phyloP scores from a whole-genome alignment of 441 rosid species.

The Populus hybrid region DNA sequence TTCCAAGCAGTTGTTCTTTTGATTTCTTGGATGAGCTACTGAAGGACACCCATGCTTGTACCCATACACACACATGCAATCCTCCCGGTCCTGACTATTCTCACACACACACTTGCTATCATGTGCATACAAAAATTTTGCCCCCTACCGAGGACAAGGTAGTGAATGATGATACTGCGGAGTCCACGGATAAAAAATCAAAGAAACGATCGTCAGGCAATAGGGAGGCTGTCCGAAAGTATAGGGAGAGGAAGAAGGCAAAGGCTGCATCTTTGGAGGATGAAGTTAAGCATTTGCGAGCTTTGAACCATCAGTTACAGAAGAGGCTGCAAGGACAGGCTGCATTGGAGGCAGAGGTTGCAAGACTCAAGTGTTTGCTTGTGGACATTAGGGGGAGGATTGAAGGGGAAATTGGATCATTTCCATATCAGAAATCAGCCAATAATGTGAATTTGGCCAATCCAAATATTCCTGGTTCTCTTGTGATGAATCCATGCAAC shows the following conservation, averaged over 20 bases:
- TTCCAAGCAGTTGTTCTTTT: constrained; percentile 58
- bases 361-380: constrained; percentile 95
- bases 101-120: constrained; percentile 94
- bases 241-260: constrained; percentile 97
- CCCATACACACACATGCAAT: constrained; percentile 92
- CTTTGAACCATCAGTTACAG: constrained; percentile 77
- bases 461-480: constrained; percentile 31
- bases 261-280: constrained; percentile 90
- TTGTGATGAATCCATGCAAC: constrained; percentile 72
- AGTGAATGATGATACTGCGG: constrained; percentile 70
- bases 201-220: constrained; percentile 80
- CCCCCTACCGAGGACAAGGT: constrained; percentile 59
- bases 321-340: constrained; percentile 28
- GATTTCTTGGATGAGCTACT: constrained; percentile 73
- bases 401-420: constrained; percentile 94
- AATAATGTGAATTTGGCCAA: constrained; percentile 38
- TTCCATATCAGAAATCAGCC: constrained; percentile 80
- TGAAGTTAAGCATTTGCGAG: constrained; percentile 66
- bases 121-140: constrained; percentile 89
- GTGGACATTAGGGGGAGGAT: constrained; percentile 94
- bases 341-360: constrained; percentile 81
- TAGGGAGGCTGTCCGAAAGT: constrained; percentile 9
- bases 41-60: constrained; percentile 76
- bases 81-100: constrained; percentile 94
- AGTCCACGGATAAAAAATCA: constrained; percentile 52